Percentiles rank a stretch among this genome's conserved stretches.
These are phyloP conservation scores for Aureobasidium musti DNA, from an alignment of 2,329 filamentous ascomycete species.

Conservation along the genomic window DNA sequence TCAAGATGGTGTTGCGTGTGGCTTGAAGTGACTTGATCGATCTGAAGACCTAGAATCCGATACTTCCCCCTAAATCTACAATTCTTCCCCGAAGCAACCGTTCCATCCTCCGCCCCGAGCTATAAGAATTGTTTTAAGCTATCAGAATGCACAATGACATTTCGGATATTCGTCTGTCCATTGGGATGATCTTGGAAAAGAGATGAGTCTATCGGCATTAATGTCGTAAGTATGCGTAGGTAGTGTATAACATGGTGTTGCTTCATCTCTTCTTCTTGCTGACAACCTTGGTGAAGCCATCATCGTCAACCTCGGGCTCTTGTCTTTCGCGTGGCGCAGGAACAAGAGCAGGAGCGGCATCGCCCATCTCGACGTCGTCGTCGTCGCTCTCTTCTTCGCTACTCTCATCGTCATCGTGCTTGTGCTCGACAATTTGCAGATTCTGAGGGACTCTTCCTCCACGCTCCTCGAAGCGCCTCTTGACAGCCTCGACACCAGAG, in stretches of 20 bases:
- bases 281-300: slow-evolving; percentile 45
- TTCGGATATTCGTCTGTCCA: no score
- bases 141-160: no score
- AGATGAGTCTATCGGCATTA: slow-evolving; percentile 13
- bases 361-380: slow-evolving; percentile 55
- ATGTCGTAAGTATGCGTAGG: neutral
- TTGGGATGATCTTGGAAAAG: neutral
- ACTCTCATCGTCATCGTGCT: slow-evolving; percentile 57
- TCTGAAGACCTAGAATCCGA: slow-evolving; percentile 1
- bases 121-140: no score
- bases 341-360: slow-evolving; percentile 66
- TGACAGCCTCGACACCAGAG: slow-evolving; percentile 55
- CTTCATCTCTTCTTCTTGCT: slow-evolving; percentile 43
- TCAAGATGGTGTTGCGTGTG: slow-evolving; percentile 44
- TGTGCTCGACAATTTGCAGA: slow-evolving; percentile 58
- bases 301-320: slow-evolving; percentile 55
- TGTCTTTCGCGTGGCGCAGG: slow-evolving; percentile 63
- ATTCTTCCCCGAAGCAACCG: no score
- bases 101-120: no score
- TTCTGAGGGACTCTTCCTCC: slow-evolving; percentile 32
- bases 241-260: neutral
- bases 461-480: slow-evolving; percentile 51
- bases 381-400: slow-evolving; percentile 61
- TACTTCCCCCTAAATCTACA: neutral
- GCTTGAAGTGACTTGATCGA: slow-evolving; percentile 4